Evolutionary conservation across 306 rosid genomes (phyloP).

Genomic region (Pyrus communis): DNA sequence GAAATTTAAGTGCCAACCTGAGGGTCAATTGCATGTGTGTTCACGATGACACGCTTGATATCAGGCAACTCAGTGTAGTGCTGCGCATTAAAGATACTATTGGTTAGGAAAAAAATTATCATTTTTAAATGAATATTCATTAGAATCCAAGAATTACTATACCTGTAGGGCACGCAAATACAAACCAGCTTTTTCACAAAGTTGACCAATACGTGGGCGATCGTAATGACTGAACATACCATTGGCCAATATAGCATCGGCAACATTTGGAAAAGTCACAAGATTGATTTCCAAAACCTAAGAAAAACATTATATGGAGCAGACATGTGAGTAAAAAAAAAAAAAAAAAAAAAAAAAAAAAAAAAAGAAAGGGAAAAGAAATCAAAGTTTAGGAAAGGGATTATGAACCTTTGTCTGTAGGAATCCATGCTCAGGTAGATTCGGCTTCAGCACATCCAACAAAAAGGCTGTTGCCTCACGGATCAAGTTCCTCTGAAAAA

Average conservation of each 20-base stretch:
- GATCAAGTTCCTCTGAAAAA: constrained; percentile 76
- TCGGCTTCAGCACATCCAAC: constrained; percentile 91
- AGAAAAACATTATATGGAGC: constrained; percentile 8
- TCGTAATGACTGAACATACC: constrained; percentile 99
- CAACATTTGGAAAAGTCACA: constrained; percentile 94
- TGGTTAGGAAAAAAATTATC: constrained; percentile 7
- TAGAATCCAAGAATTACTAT: constrained; percentile 19
- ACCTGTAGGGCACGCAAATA: constrained; percentile 91
- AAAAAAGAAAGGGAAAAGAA: background rate
- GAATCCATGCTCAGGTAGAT: constrained; percentile 83
- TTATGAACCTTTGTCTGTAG: constrained; percentile 81
- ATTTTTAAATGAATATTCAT: background rate
- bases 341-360: too few relatives aligned
- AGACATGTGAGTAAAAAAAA: background rate
- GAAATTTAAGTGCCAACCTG: constrained; percentile 49
- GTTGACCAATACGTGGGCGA: constrained; percentile 93
- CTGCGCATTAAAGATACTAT: constrained; percentile 42
- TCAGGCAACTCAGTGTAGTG: constrained; percentile 95
- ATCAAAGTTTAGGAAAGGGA: background rate
- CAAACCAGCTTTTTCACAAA: constrained; percentile 96
- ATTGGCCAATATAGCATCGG: constrained; percentile 96
- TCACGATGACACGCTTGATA: constrained; percentile 90
- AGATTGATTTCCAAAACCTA: constrained; percentile 95
- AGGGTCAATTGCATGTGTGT: constrained; percentile 97
- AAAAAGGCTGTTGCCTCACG: constrained; percentile 98